These are phyloP conservation scores for Heterococcus sp. DNA, from an alignment of 108 stramenopile genomes.

Conservation along the genomic window DNA sequence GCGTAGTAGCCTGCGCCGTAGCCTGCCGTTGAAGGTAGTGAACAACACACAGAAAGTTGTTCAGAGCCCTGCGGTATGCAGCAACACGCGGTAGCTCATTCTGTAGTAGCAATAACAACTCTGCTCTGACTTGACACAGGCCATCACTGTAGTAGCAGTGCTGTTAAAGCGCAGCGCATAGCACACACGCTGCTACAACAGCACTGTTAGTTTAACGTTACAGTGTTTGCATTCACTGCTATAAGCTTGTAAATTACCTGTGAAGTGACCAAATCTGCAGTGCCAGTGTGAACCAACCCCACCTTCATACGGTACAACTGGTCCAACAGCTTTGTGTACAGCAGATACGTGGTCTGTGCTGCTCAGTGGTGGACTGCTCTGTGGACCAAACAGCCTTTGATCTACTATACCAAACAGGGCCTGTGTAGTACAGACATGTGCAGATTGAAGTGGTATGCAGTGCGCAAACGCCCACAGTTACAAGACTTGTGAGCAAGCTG, in stretches of 20 bases:
- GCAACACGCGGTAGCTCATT: not conserved
- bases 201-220: not conserved
- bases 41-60: not conserved
- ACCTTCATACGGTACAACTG: not conserved
- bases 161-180: not conserved
- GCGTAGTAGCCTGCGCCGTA: constrained; percentile 59
- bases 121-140: not conserved
- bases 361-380: not conserved
- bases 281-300: not conserved
- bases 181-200: not conserved
- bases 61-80: not conserved
- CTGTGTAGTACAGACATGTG: too few relatives aligned
- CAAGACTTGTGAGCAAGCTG: too few relatives aligned
- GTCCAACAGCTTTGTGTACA: too few relatives aligned
- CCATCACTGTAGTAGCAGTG: not conserved
- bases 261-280: not conserved
- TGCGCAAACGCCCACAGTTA: too few relatives aligned
- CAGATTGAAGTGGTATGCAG: too few relatives aligned
- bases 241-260: not conserved
- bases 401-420: constrained; percentile 53
- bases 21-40: not conserved
- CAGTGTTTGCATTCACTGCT: too few relatives aligned
- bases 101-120: not conserved
- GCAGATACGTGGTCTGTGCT: too few relatives aligned
- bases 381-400: constrained; percentile 49